A percentile compares a stretch with the other conserved stretches of the same genome.
Evolutionary conservation across 2,329 filamentous ascomycete genomes (phyloP).

Genomic region (Colletotrichum sp.): DNA sequence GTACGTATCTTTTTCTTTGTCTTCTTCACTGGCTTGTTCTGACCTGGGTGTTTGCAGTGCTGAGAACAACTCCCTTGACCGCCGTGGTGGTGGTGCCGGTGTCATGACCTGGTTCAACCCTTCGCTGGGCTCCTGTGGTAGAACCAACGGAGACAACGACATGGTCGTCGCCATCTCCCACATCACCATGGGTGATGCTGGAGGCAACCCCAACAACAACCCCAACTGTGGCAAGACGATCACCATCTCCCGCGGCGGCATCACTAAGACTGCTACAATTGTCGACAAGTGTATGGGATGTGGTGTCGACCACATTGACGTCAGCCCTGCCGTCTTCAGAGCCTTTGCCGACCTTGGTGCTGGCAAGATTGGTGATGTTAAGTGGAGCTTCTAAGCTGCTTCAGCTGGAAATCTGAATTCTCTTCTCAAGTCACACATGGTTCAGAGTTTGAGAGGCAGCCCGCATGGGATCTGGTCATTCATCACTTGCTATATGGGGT

Average conservation of each 20-base stretch:
- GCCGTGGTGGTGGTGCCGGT: conserved; percentile 3
- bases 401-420: background rate
- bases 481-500: background rate
- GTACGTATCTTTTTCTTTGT: background rate
- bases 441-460: background rate
- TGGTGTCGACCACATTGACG: background rate
- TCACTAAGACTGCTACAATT: background rate
- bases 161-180: conserved; percentile 16
- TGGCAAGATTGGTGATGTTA: background rate
- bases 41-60: background rate
- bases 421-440: background rate
- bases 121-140: conserved; percentile 11
- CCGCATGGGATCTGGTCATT: background rate
- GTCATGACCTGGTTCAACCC: conserved; percentile 18
- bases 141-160: background rate
- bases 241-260: background rate
- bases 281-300: conserved; percentile 21
- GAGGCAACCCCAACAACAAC: conserved; percentile 12
- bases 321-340: conserved; percentile 8
- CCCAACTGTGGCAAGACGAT: conserved; percentile 1
- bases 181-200: conserved; percentile 14
- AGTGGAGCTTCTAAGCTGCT: background rate
- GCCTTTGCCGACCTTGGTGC: background rate
- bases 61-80: background rate
- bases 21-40: background rate